Evolutionary conservation across 2,329 filamentous ascomycete genomes (phyloP), one percentile per base, ranked within the genome.

Genomic region (Graphilbum ipis-grandicollis): DNA sequence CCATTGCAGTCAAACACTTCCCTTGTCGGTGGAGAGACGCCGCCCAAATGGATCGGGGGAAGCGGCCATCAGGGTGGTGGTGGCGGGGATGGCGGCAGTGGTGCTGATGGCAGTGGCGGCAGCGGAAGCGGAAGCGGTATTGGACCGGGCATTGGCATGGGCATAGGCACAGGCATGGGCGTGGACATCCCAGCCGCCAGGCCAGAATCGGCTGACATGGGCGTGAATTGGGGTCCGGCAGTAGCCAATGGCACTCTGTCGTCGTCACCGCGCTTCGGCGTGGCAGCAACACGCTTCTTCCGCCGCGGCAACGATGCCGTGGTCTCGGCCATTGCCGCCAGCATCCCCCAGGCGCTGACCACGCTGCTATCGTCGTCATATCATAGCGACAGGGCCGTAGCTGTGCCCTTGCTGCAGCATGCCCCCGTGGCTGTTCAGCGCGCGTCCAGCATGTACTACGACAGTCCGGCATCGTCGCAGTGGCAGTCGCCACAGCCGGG

Each of bases 21-120:
- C 0, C n/a, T n/a, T n/a, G n/a, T n/a, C n/a, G 70, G 64, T 41
- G 71, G 71, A 21, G 71, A 76, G 41, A 77, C 71, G 2, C 71
- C 72, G 2, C 71, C 71, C 1, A 23, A 23, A 10, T 23, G 21
- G 21, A 5, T 23, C 21, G 21, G 21, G 6, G 21, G 21, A 5
- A 10, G 21, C 21, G 5, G 5, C 21, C 21, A 23, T n/a, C n/a
- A n/a, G n/a, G n/a, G n/a, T n/a, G n/a, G n/a, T n/a, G 23, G 23
- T 8, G 7, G 12, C 23, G 23, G 23, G 23, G 23, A 7, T 12
- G 23, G 23, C 7, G 7, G 14, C 26, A 59, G 58, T 10, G 63
- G 60, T 41, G 57, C 55, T 15, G 63, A 58, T 55, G 51, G 36
- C 60, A 18, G 18, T 10, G 66, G n/a, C 58, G 35, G 36, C 12